A percentile compares a stretch with the other conserved stretches of the same genome.
Evolutionary conservation across 352 stramenopile species (phyloP).

Genomic region (Phytophthora podocarpi): DNA sequence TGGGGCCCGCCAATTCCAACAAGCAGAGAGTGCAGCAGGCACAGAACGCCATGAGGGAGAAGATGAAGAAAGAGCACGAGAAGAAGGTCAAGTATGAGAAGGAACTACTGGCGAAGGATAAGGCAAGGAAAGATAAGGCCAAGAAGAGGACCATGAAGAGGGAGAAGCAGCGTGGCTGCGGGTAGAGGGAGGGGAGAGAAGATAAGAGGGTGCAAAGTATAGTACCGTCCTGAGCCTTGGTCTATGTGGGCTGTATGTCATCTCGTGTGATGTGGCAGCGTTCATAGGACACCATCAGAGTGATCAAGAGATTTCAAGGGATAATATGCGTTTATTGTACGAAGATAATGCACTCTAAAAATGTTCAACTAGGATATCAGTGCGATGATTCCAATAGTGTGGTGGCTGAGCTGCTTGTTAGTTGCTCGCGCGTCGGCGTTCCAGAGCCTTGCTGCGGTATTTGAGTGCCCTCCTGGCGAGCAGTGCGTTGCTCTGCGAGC

Average conservation of each 20-base stretch:
- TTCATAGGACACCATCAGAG: too few species aligned
- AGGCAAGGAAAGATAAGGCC: conserved; percentile 72
- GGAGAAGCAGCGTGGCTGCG: conserved; percentile 73
- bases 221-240: not conserved
- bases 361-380: conserved; percentile 12
- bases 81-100: conserved; percentile 75
- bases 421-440: conserved; percentile 16
- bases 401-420: conserved; percentile 1
- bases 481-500: conserved; percentile 25
- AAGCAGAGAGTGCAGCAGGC: conserved; percentile 55
- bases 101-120: conserved; percentile 73
- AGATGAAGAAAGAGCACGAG: conserved; percentile 79
- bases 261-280: too few species aligned
- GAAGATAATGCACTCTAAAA: conserved; percentile 8
- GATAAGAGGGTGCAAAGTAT: not conserved
- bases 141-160: conserved; percentile 75
- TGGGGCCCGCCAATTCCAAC: conserved; percentile 56
- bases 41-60: conserved; percentile 55
- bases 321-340: conserved; percentile 11
- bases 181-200: conserved; percentile 33
- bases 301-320: not conserved
- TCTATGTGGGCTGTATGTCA: too few species aligned
- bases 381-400: too few species aligned
- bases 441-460: conserved; percentile 28
- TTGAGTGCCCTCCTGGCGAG: conserved; percentile 35